phyloP scores from a whole-genome alignment of 164 flowering plant species.

The Pachysandra terminalis region DNA sequence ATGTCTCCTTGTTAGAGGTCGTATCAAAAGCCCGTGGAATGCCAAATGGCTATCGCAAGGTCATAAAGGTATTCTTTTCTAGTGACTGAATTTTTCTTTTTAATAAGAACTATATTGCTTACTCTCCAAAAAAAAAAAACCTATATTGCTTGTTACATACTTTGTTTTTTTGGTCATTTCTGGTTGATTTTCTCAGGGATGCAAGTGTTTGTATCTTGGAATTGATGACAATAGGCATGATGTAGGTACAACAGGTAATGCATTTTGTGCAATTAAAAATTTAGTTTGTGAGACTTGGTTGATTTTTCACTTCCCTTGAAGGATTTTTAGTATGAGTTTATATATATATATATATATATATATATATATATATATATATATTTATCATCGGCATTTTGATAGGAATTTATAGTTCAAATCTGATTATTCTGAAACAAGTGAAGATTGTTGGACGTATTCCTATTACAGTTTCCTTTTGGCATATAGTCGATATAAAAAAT shows the following conservation, averaged over 20 bases:
- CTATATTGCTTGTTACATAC: background rate
- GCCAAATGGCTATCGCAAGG: constrained; percentile 92
- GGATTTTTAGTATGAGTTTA: background rate
- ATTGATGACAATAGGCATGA: constrained; percentile 68
- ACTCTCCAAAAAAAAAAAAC: too few relatives aligned
- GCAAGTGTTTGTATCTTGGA: constrained; percentile 80
- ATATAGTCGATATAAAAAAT: too few relatives aligned
- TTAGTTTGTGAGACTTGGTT: background rate
- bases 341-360: too few relatives aligned
- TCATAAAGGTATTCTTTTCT: constrained; percentile 56
- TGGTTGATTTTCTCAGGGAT: constrained; percentile 47
- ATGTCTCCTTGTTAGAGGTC: constrained; percentile 74
- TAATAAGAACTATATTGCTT: background rate
- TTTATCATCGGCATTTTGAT: too few relatives aligned
- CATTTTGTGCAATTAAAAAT: background rate
- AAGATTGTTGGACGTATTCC: too few relatives aligned
- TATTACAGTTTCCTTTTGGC: too few relatives aligned
- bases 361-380: too few relatives aligned
- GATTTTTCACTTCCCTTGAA: background rate
- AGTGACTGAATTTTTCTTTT: background rate
- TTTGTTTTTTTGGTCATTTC: background rate
- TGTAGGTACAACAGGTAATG: constrained; percentile 86
- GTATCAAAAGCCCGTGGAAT: constrained; percentile 72
- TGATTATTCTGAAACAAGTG: too few relatives aligned
- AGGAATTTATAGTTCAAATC: too few relatives aligned